Percentiles rank a stretch among this genome's conserved stretches.
These are phyloP conservation scores for Kingdonia uniflora DNA, from an alignment of 164 flowering plant species.

Conservation along the genomic window DNA sequence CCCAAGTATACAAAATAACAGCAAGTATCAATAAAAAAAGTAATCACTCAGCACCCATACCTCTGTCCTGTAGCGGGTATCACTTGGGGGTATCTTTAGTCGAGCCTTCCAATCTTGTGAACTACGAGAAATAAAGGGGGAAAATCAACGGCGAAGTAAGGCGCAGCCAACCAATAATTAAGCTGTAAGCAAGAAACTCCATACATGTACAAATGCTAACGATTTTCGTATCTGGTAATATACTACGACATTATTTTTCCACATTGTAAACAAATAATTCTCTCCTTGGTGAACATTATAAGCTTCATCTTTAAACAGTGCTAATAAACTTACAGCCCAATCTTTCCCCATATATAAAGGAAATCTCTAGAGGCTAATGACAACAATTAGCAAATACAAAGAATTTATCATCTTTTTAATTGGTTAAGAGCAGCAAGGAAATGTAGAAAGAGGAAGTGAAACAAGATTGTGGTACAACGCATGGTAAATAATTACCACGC, in stretches of 20 bases:
- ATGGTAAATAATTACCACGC: too few species aligned
- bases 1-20: too few species aligned
- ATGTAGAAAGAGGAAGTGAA: too few species aligned
- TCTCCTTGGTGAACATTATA: not conserved
- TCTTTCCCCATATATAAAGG: too few species aligned
- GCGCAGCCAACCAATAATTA: not conserved
- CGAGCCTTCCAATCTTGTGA: slow-evolving; percentile 92
- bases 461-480: too few species aligned
- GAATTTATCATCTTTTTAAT: too few species aligned
- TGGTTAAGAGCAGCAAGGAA: too few species aligned
- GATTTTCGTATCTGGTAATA: too few species aligned
- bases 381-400: too few species aligned
- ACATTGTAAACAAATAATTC: too few species aligned
- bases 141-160: not conserved
- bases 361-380: too few species aligned
- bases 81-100: slow-evolving; percentile 68
- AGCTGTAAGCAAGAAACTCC: not conserved
- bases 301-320: not conserved
- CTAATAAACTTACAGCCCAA: not conserved
- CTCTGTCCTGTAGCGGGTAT: slow-evolving; percentile 88
- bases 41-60: slow-evolving; percentile 22
- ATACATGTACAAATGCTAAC: not conserved
- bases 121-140: slow-evolving; percentile 22
- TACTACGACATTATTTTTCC: not conserved
- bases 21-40: too few species aligned